These are phyloP conservation scores for Rubroshorea leprosula DNA, from an alignment of 345 rosid species.

Conservation along the genomic window DNA sequence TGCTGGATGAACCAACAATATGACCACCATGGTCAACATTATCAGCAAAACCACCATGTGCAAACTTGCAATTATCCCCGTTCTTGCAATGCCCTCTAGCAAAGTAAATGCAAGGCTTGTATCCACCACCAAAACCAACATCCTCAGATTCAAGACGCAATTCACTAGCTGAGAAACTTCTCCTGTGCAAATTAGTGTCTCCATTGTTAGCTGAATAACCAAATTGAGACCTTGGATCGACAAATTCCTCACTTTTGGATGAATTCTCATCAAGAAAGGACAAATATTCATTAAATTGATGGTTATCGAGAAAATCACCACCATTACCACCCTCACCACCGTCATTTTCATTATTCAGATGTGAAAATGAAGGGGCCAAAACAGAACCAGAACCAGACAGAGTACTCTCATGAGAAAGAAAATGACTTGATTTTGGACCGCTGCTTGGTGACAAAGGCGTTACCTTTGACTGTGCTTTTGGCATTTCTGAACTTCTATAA, in stretches of 20 bases:
- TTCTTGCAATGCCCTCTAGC: constrained; percentile 78
- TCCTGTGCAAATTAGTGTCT: constrained; percentile 57
- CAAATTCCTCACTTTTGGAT: constrained; percentile 44
- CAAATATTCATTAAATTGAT: constrained; percentile 53
- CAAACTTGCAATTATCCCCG: constrained; percentile 54
- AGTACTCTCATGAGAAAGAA: constrained; percentile 46
- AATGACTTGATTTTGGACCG: constrained; percentile 53
- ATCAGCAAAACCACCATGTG: constrained; percentile 48
- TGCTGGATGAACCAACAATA: constrained; percentile 54
- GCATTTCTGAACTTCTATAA: too few species aligned
- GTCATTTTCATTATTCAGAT: constrained; percentile 12
- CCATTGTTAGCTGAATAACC: constrained; percentile 32
- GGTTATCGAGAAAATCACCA: constrained; percentile 57
- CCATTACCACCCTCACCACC: constrained; percentile 24
- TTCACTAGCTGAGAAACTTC: constrained; percentile 83
- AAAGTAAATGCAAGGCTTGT: constrained; percentile 61
- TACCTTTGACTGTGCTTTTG: too few species aligned
- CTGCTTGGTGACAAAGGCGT: constrained; percentile 22
- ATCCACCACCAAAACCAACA: constrained; percentile 34
- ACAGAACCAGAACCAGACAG: constrained; percentile 45
- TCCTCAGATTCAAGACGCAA: constrained; percentile 54
- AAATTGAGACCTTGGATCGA: constrained; percentile 31
- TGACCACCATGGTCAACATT: constrained; percentile 36
- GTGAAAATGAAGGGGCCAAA: constrained; percentile 25
- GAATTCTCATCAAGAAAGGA: constrained; percentile 71